phyloP scores from a whole-genome alignment of 148 eudicot genomes.

The Oxyria digyna region DNA sequence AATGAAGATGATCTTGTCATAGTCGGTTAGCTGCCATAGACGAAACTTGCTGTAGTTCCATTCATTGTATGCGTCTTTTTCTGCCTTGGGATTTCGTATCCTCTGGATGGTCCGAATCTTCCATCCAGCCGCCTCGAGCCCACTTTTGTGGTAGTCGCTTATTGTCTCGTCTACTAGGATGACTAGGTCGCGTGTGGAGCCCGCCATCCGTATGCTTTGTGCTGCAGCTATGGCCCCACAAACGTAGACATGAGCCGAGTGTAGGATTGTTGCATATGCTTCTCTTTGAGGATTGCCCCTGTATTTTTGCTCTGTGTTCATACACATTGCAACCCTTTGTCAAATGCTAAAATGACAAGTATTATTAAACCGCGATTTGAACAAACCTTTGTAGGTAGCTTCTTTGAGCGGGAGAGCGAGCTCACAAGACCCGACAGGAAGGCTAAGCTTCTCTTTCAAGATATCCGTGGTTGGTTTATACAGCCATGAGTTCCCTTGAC shows the following conservation, averaged over 20 bases:
- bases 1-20: slow-evolving; percentile 79
- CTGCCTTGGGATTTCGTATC: slow-evolving; percentile 83
- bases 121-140: slow-evolving; percentile 85
- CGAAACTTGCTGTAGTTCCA: slow-evolving; percentile 97
- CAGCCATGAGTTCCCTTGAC: slow-evolving; percentile 53
- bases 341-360: background rate
- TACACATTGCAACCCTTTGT: background rate
- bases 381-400: background rate
- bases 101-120: slow-evolving; percentile 57
- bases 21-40: slow-evolving; percentile 81
- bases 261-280: slow-evolving; percentile 87
- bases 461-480: slow-evolving; percentile 50
- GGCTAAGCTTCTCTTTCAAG: slow-evolving; percentile 50
- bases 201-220: slow-evolving; percentile 75
- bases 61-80: slow-evolving; percentile 80
- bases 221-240: slow-evolving; percentile 93
- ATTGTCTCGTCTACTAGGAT: slow-evolving; percentile 84
- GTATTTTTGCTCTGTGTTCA: slow-evolving; percentile 27
- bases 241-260: slow-evolving; percentile 70
- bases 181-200: slow-evolving; percentile 71
- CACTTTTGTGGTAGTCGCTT: slow-evolving; percentile 52
- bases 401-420: slow-evolving; percentile 64
- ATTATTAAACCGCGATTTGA: background rate
- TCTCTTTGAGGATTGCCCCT: slow-evolving; percentile 38
- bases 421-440: slow-evolving; percentile 88